Base-by-base conservation (phyloP, 169 alveolate genomes). In the Cryptosporidium ubiquitum region DNA sequence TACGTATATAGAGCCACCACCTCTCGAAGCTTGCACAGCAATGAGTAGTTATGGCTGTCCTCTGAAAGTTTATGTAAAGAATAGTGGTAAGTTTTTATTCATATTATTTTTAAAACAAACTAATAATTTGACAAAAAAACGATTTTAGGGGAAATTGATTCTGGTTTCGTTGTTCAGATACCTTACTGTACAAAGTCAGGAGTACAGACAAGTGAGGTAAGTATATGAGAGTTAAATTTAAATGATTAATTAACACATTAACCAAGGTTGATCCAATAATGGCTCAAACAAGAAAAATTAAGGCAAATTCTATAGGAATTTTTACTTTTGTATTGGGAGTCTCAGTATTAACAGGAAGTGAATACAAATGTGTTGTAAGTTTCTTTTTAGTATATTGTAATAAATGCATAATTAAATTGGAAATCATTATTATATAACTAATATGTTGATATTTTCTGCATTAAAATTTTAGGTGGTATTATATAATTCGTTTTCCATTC, bases 1-100 rank as follows among this genome's bases (percentile, higher is more conserved):
- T 60, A 79, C 89, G 6, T 79, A 42, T 66, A 79, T 79, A 31
- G 89, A 79, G 47, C 89, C 89, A 61, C 89, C 89, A 0, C 89
- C 89, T 33, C 23, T 79, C n/a, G 89, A 79, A n/a, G 40, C 74
- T 20, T 79, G 89, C 20, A 31, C 51, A 18, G 89, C 89, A 44
- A 79, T 79, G 89, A 64, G 89, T 0, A 61, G 47, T 39, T 61
- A 16, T 64, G 89, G 89, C 3, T 79, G 89, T 39, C 89, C 89
- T 42, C 42, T 79, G 16, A 79, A 79, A 16, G 75, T 79, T 14
- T 79, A 79, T 47, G 66, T 79, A 5, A 58, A 64, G 40, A 79
- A 79, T 64, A 79, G 89, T 61, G 89, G 89, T 79, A 79, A 79
- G 89, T 79, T 64, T 40, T 9, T 10, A 29, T 10, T 3, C 14